These are phyloP conservation scores for Cinchona pubescens DNA, from an alignment of 257 asterid genomes.

Conservation along the genomic window DNA sequence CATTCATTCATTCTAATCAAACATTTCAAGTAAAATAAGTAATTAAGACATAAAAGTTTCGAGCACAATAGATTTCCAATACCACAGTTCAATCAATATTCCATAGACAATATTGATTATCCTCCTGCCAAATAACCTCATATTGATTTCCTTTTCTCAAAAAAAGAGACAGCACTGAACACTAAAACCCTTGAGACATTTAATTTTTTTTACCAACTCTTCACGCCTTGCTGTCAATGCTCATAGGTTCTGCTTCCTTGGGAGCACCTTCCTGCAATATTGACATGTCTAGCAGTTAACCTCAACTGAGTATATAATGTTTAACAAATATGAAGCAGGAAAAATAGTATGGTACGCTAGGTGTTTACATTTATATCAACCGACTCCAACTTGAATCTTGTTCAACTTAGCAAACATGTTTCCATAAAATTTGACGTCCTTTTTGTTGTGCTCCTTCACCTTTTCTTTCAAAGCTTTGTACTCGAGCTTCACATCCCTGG, in stretches of 20 bases:
- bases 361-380: conserved; percentile 23
- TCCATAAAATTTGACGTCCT: conserved; percentile 45
- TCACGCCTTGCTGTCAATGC: conserved; percentile 61
- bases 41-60: not conserved
- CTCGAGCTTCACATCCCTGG: conserved; percentile 44
- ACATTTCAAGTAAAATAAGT: not conserved
- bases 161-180: not conserved
- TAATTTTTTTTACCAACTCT: not conserved
- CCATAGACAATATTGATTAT: not conserved
- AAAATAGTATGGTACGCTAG: not conserved
- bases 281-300: not conserved
- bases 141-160: not conserved
- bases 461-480: conserved; percentile 42
- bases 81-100: not conserved
- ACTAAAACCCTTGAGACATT: not conserved
- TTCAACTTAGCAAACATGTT: conserved; percentile 47
- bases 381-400: conserved; percentile 28
- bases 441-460: conserved; percentile 44
- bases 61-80: not conserved
- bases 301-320: not conserved
- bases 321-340: not conserved
- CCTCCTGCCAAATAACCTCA: not conserved
- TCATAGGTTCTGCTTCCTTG: conserved; percentile 43
- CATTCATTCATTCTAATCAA: not conserved
- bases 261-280: conserved; percentile 34